phyloP scores from a whole-genome alignment of 2,329 filamentous ascomycete species.

The Aspergillus amoenus region DNA sequence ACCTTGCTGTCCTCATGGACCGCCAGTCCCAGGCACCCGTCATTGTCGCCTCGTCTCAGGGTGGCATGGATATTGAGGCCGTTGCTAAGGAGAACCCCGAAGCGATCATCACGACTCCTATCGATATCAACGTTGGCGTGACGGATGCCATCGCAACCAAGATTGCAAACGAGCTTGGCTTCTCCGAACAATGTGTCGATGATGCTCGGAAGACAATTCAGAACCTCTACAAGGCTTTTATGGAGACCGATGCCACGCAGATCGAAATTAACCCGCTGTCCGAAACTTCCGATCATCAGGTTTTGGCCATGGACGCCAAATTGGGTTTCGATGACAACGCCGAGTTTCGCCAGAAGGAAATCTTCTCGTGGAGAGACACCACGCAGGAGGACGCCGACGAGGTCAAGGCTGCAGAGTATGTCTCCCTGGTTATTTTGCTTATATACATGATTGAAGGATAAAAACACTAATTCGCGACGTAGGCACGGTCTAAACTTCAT shows the following conservation, averaged over 20 bases:
- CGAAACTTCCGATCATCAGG: constrained; percentile 96
- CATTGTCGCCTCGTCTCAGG: constrained; percentile 96
- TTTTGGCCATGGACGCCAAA: constrained; percentile 99
- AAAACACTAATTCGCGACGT: constrained; percentile 16
- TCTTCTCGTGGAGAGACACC: constrained; percentile 90
- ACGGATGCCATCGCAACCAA: constrained; percentile 91
- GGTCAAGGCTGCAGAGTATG: constrained; percentile 88
- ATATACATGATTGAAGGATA: not conserved
- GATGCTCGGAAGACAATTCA: constrained; percentile 95
- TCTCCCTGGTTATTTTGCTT: not conserved
- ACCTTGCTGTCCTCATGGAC: constrained; percentile 98
- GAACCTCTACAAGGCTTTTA: constrained; percentile 98
- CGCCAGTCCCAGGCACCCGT: constrained; percentile 85
- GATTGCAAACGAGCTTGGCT: constrained; percentile 89
- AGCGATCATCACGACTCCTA: constrained; percentile 88
- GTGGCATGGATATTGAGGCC: constrained; percentile 98
- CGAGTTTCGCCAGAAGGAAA: constrained; percentile 94
- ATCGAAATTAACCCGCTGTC: constrained; percentile 99
- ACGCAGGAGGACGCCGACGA: constrained; percentile 97
- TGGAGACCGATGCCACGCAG: constrained; percentile 97
- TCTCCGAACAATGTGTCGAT: constrained; percentile 96
- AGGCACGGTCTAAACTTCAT: constrained; percentile 91
- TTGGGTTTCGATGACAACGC: constrained; percentile 99
- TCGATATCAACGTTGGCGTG: constrained; percentile 92
- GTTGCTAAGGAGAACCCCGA: constrained; percentile 98